Base-by-base conservation (phyloP, 148 eudicot genomes). In the Camellia japonica region DNA sequence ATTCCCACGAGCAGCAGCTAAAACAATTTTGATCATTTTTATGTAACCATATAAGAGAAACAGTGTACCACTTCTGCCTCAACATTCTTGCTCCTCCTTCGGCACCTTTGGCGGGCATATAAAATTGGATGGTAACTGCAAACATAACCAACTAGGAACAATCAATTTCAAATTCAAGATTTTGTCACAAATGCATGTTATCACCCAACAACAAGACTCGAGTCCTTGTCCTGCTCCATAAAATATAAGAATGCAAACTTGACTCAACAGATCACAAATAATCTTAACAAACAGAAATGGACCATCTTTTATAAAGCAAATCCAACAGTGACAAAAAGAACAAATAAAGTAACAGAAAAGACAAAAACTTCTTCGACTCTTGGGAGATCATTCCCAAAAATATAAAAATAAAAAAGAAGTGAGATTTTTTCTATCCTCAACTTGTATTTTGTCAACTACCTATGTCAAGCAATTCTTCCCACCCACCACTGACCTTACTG, bases 41-140 rank as follows among this genome's bases (percentile, higher is more conserved):
- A 47, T 46, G 3, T 11, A 69, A 47, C 23, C 20, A 38, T 2
- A 4, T 20, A 13, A 15, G 18, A 74, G 42, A 66, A n/a, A 2
- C 41, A 18, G 7, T 51, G 16, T 3, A 67, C 38, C 38, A 8
- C 18, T 3, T 16, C 61, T 52, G 49, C 72, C 49, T 77, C 80
- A 77, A 16, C 47, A 13, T 77, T 77, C 72, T 77, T 65, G 80
- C 62, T 77, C 80, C 71, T 65, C 71, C 62, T 66, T 49, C 1
- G 47, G 80, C 59, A 65, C 72, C 23, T 77, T 64, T 18, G 58
- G 60, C 4, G 41, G 72, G 72, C 16, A 11, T 30, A 6, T 6
- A 66, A 16, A 7, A 47, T 77, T 51, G 16, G 80, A 51, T 15
- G 80, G 67, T 66, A 16, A n/a, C 80, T 77, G 80, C 19, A 64